A percentile compares a stretch with the other conserved stretches of the same genome.
These are phyloP conservation scores for Nigrograna mackinnonii DNA, from an alignment of 2,329 filamentous ascomycete genomes.

Conservation along the genomic window DNA sequence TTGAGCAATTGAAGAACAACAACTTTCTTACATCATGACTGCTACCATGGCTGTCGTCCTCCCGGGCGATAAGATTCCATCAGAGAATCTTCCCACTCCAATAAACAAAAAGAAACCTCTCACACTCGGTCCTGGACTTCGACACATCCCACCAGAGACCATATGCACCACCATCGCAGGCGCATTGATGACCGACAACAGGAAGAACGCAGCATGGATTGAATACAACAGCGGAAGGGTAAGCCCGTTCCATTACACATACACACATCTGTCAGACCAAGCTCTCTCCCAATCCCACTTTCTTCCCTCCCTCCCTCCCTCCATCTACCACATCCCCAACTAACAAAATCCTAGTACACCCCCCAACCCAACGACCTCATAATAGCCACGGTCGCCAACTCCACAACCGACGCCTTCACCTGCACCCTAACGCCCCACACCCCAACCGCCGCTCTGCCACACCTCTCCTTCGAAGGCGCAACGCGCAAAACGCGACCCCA, in stretches of 20 bases:
- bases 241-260: constrained; percentile 40
- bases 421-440: constrained; percentile 72
- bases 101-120: constrained; percentile 67
- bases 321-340: constrained; percentile 30
- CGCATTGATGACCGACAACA: constrained; percentile 67
- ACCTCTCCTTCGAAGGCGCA: constrained; percentile 90
- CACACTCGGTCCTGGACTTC: constrained; percentile 81
- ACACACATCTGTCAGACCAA: constrained; percentile 16
- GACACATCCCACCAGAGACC: constrained; percentile 76
- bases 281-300: background rate
- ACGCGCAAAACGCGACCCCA: constrained; percentile 89
- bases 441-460: constrained; percentile 71
- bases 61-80: constrained; percentile 77
- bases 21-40: no score
- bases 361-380: constrained; percentile 83
- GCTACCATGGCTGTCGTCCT: constrained; percentile 68
- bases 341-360: constrained; percentile 65
- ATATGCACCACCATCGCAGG: constrained; percentile 71
- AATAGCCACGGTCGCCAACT: constrained; percentile 81
- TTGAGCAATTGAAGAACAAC: no score
- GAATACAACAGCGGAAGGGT: constrained; percentile 73
- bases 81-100: constrained; percentile 67
- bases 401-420: constrained; percentile 76
- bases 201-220: constrained; percentile 79
- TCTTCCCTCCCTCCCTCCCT: constrained; percentile 35